Evolutionary conservation across 163 green algal species (phyloP).

Genomic region (Volvox carteri): DNA sequence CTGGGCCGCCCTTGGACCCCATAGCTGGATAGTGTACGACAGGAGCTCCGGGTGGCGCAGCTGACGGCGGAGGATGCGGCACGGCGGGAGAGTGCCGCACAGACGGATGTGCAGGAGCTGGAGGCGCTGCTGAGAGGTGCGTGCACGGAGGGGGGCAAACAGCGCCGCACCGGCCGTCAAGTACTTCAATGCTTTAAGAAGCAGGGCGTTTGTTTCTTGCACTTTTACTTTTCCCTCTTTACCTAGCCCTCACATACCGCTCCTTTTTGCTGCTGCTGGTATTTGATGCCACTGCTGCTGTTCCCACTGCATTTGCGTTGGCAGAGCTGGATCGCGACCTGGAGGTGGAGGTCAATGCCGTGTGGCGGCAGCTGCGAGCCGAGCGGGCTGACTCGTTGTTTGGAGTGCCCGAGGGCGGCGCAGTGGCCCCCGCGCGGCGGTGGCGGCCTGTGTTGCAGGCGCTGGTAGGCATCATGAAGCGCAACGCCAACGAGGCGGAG

Average conservation of each 20-base stretch:
- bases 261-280: too few species aligned
- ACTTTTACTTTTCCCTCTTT: too few species aligned
- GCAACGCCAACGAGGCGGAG: conserved; percentile 46
- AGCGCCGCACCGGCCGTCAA: too few species aligned
- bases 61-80: conserved; percentile 36
- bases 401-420: conserved; percentile 8
- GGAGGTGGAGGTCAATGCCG: conserved; percentile 52
- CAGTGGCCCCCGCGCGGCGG: conserved; percentile 28
- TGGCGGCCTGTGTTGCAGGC: conserved; percentile 54
- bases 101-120: conserved; percentile 47
- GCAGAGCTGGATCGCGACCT: conserved; percentile 60
- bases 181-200: too few species aligned
- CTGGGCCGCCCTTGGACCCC: too few species aligned
- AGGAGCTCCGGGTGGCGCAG: conserved; percentile 49
- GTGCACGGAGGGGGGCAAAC: background rate
- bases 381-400: conserved; percentile 59
- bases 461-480: conserved; percentile 47
- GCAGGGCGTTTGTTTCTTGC: too few species aligned
- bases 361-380: conserved; percentile 52
- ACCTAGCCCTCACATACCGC: too few species aligned
- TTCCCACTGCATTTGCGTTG: too few species aligned
- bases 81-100: conserved; percentile 42
- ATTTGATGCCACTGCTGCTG: too few species aligned
- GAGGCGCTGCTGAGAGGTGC: conserved; percentile 52
- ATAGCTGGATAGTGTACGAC: conserved; percentile 12